Conservation (phyloP, 495 filamentous ascomycete species). For the Penicillium robsamsonii region DNA sequence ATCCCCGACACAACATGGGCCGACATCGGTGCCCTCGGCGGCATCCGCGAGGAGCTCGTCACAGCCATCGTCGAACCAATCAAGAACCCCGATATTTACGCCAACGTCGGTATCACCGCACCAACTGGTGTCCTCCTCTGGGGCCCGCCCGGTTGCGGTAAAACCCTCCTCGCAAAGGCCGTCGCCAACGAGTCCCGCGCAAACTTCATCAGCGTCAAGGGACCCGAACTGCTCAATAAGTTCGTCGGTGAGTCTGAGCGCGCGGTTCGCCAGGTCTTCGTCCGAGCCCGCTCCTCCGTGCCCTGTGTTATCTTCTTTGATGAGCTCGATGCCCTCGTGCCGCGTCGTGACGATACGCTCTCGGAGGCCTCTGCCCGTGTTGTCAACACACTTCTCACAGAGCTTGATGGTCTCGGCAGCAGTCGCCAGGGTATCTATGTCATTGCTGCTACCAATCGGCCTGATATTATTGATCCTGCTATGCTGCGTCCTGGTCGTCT, state of each 20-base stretch:
- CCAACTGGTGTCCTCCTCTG: constrained; percentile 92
- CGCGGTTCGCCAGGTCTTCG: constrained; percentile 88
- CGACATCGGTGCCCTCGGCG: constrained; percentile 81
- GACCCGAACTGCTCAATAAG: constrained; percentile 90
- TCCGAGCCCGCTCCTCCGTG: constrained; percentile 77
- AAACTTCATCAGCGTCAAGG: constrained; percentile 98
- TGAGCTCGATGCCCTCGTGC: constrained; percentile 90
- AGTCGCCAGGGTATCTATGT: constrained; percentile 87
- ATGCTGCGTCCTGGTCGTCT: constrained; percentile 92
- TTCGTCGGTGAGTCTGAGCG: constrained; percentile 95
- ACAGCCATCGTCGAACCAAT: constrained; percentile 93
- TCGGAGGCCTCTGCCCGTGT: constrained; percentile 84
- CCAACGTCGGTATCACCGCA: constrained; percentile 76
- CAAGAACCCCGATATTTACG: constrained; percentile 76
- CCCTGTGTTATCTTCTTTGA: constrained; percentile 98
- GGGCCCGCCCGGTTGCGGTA: constrained; percentile 96
- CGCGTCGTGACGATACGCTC: constrained; percentile 74
- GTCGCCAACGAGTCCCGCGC: constrained; percentile 93
- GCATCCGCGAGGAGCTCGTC: constrained; percentile 76
- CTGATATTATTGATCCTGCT: constrained; percentile 93
- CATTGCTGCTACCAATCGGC: constrained; percentile 90
- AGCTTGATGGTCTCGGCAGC: constrained; percentile 79
- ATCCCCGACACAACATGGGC: constrained; percentile 96
- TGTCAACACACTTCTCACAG: constrained; percentile 95
- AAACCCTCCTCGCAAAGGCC: constrained; percentile 93